A percentile compares a stretch with the other conserved stretches of the same genome.
These are phyloP conservation scores for Friedmanniomyces simplex DNA, from an alignment of 495 filamentous ascomycete genomes.

Conservation along the genomic window DNA sequence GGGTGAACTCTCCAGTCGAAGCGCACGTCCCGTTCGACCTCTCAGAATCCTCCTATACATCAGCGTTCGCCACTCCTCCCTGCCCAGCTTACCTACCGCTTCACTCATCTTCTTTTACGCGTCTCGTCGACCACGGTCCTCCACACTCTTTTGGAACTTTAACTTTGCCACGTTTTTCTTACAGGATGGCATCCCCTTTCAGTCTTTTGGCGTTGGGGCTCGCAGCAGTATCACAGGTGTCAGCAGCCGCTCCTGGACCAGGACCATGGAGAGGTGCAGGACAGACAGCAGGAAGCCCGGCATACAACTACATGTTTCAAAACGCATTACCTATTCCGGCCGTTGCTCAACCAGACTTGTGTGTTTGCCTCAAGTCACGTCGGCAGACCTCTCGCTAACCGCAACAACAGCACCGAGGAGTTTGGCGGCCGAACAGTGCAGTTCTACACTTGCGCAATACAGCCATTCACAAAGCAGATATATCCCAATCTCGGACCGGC, in stretches of 20 bases:
- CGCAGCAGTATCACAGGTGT: constrained; percentile 1
- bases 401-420: constrained; percentile 19
- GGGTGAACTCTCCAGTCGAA: too few species aligned
- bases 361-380: constrained; percentile 8
- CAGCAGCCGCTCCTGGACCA: background rate
- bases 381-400: constrained; percentile 5
- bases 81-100: background rate
- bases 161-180: background rate
- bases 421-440: constrained; percentile 25
- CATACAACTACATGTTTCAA: constrained; percentile 39
- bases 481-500: constrained; percentile 40
- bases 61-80: background rate
- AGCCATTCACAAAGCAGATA: constrained; percentile 35
- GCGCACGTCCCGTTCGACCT: background rate
- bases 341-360: constrained; percentile 35
- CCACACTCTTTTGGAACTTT: background rate
- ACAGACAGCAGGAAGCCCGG: constrained; percentile 21
- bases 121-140: background rate
- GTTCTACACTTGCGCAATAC: constrained; percentile 42
- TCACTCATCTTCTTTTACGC: background rate
- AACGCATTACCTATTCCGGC: constrained; percentile 40
- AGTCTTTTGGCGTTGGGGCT: constrained; percentile 1
- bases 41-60: background rate
- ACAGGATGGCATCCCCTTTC: background rate
- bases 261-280: constrained; percentile 6